phyloP scores from a whole-genome alignment of 2,329 filamentous ascomycete genomes.

The Fusarium poae region DNA sequence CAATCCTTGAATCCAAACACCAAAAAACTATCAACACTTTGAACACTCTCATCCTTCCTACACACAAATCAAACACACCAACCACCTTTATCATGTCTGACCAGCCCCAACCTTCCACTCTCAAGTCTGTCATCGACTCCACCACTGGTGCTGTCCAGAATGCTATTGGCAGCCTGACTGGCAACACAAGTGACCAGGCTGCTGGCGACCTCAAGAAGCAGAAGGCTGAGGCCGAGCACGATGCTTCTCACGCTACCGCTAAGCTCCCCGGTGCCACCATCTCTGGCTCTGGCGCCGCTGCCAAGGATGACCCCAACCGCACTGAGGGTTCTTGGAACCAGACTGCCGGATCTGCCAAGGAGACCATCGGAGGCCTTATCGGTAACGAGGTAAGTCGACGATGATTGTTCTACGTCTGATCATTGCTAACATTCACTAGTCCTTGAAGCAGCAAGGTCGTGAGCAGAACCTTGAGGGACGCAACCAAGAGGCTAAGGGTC shows the following conservation, averaged over 20 bases:
- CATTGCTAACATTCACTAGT: slow-evolving; percentile 54
- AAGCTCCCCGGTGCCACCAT: slow-evolving; percentile 81
- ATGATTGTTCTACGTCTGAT: not conserved
- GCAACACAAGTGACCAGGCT: slow-evolving; percentile 75
- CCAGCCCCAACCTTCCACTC: slow-evolving; percentile 71
- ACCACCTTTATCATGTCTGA: slow-evolving; percentile 48
- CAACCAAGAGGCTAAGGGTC: slow-evolving; percentile 84
- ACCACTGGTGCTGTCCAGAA: slow-evolving; percentile 80
- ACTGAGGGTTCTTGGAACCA: slow-evolving; percentile 84
- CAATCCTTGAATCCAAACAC: slow-evolving; percentile 12
- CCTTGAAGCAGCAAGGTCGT: slow-evolving; percentile 78
- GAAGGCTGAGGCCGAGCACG: slow-evolving; percentile 74
- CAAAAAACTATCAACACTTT: slow-evolving; percentile 20
- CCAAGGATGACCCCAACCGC: slow-evolving; percentile 80
- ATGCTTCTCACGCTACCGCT: slow-evolving; percentile 79
- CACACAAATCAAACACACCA: slow-evolving; percentile 14
- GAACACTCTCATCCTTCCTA: not conserved
- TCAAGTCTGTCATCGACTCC: slow-evolving; percentile 81
- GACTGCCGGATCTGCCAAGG: slow-evolving; percentile 88
- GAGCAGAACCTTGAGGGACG: slow-evolving; percentile 86
- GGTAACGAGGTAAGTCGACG: slow-evolving; percentile 73
- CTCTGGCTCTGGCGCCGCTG: slow-evolving; percentile 76
- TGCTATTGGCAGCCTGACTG: slow-evolving; percentile 78
- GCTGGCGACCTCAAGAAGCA: slow-evolving; percentile 75
- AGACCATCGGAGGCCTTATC: slow-evolving; percentile 79